Evolutionary conservation across 2,329 filamentous ascomycete species (phyloP), one percentile per base, ranked within the genome.

Genomic region (Aspergillus novoparasiticus): DNA sequence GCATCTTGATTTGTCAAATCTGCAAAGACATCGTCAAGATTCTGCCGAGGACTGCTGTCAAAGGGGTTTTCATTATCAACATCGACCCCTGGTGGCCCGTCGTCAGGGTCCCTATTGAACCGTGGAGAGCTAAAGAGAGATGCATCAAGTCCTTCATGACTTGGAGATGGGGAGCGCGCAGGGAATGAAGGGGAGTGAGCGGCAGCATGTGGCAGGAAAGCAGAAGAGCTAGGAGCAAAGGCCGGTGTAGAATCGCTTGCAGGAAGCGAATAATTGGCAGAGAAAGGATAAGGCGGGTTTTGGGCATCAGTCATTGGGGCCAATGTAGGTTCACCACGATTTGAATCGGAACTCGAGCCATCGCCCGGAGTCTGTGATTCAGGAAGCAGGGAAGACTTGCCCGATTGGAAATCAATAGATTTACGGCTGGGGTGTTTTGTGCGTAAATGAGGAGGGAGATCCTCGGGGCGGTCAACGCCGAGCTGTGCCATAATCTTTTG

Each of bases 401-500:
- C 59, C 26, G 63, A 58, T 48, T 73, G 78, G 5, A 75, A 69
- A 55, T 86, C 83, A n/a, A 87, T 81, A 4, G 89, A 88, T 75
- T 94, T 94, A 30, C 91, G 88, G 66, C 92, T 91, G 55, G 77
- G 76, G 0, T 89, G 89, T 75, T 96, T 96, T 4, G 91, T 88
- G 67, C 92, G 89, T 65, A 94, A 86, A 68, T 91, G 88, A 65
- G 93, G 89, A 0, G 95, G 95, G 5, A 99, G 84, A 69, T 97
- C 92, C 59, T 98, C 94, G 0, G 93, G 92, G 69, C 96, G 93
- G 4, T 94, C 90, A 14, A 98, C 92, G 2, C 93, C 94, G 65
- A 95, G 88, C 71, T 95, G 90, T 1, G 89, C 89, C 83, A 99
- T 90, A 72, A 98, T 87, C 81, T 97, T 98, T 77, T 98, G 94